These are phyloP conservation scores for Cryptococcus jaspeensis DNA, from an alignment of 1,284 basidiomycete genomes.

Conservation along the genomic window DNA sequence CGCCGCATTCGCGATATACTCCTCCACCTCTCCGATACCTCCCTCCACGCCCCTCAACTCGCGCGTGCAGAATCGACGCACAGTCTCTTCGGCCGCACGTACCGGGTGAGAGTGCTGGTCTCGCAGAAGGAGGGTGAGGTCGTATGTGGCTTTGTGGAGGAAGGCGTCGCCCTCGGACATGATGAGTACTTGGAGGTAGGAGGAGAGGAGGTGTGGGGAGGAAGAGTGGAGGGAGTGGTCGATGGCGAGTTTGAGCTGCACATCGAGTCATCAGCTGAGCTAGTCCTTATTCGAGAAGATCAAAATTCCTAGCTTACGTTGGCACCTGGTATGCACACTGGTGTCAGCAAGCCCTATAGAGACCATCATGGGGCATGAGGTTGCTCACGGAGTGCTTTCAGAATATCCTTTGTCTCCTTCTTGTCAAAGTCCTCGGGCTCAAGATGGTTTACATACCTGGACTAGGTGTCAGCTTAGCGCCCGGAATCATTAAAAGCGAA, in stretches of 20 bases:
- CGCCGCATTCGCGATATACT: slow-evolving; percentile 50
- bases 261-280: background rate
- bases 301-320: slow-evolving; percentile 34
- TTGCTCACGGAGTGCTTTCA: slow-evolving; percentile 41
- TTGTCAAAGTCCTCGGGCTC: slow-evolving; percentile 48
- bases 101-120: slow-evolving; percentile 26
- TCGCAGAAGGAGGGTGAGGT: slow-evolving; percentile 42
- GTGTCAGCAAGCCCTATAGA: background rate
- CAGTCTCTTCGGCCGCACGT: slow-evolving; percentile 37
- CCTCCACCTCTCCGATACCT: slow-evolving; percentile 44
- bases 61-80: slow-evolving; percentile 47
- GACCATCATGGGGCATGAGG: background rate
- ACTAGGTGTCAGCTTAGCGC: background rate
- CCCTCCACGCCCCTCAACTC: slow-evolving; percentile 44
- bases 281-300: background rate
- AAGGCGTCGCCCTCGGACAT: slow-evolving; percentile 52
- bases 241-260: slow-evolving; percentile 51
- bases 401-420: slow-evolving; percentile 42
- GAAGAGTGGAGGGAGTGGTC: slow-evolving; percentile 46
- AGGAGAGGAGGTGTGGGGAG: slow-evolving; percentile 42
- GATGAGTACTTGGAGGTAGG: slow-evolving; percentile 52
- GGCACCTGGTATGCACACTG: slow-evolving; percentile 26
- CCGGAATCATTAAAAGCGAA: background rate
- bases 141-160: slow-evolving; percentile 42
- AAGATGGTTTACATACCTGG: slow-evolving; percentile 50